These are phyloP conservation scores for Chernovozyma sophiae-reginae DNA, from an alignment of 1,139 yeast species.

Conservation along the genomic window DNA sequence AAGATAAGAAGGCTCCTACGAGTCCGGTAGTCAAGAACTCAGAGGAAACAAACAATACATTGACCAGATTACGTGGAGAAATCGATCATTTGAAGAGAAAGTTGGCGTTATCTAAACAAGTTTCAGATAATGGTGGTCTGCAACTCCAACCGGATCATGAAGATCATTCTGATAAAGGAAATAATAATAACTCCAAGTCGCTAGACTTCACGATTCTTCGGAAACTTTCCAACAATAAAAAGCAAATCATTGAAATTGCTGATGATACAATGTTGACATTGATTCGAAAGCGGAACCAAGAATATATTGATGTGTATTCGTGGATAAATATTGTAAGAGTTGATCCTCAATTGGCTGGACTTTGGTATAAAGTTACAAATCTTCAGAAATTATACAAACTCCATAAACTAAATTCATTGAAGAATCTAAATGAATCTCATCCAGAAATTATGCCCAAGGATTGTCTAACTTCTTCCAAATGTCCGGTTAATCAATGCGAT, in stretches of 20 bases:
- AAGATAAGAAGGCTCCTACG: not conserved
- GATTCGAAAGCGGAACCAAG: not conserved
- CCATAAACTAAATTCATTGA: constrained; percentile 28
- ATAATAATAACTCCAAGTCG: not conserved
- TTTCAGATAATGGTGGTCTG: not conserved
- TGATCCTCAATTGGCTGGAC: constrained; percentile 39
- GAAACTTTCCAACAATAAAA: constrained; percentile 3
- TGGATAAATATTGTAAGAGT: constrained; percentile 40
- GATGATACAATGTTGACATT: constrained; percentile 3
- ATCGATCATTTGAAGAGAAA: constrained; percentile 35
- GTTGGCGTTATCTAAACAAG: constrained; percentile 25
- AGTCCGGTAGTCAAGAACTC: not conserved
- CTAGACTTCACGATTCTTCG: constrained; percentile 1
- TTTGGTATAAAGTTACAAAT: constrained; percentile 41
- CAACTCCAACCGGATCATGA: not conserved
- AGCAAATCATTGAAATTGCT: constrained; percentile 1
- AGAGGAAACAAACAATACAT: constrained; percentile 11
- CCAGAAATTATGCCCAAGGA: not conserved
- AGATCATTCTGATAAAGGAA: not conserved
- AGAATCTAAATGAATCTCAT: not conserved
- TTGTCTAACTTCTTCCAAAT: constrained; percentile 11
- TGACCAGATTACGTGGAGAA: constrained; percentile 27
- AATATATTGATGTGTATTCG: constrained; percentile 23
- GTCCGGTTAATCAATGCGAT: constrained; percentile 43
- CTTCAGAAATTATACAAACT: constrained; percentile 40